phyloP scores from a whole-genome alignment of 495 filamentous ascomycete genomes.

The Penicillium bialowiezense region DNA sequence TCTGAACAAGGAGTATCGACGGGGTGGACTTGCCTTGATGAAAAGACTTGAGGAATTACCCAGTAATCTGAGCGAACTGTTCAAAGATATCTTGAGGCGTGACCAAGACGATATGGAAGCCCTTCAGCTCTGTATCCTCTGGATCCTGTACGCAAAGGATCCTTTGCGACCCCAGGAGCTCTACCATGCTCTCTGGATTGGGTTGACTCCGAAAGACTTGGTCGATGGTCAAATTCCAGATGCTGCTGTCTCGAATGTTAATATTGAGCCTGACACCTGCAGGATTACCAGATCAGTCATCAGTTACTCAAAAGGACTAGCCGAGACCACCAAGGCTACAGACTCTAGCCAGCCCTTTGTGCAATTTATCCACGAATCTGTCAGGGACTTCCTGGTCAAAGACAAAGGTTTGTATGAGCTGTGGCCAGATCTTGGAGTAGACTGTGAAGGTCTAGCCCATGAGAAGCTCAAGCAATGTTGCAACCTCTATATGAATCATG shows the following conservation, averaged over 20 bases:
- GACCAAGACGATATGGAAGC: constrained; percentile 25
- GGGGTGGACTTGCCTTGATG: constrained; percentile 18
- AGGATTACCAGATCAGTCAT: constrained; percentile 31
- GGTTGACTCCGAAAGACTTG: constrained; percentile 11
- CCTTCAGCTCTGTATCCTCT: constrained; percentile 32
- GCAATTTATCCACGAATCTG: constrained; percentile 52
- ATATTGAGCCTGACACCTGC: constrained; percentile 6
- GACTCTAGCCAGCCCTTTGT: constrained; percentile 21
- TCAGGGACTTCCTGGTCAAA: constrained; percentile 41
- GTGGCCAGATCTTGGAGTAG: constrained; percentile 25
- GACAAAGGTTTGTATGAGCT: constrained; percentile 34
- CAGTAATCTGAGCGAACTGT: constrained; percentile 31
- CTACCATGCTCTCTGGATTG: constrained; percentile 29
- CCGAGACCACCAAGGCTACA: constrained; percentile 36
- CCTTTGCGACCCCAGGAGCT: constrained; percentile 31
- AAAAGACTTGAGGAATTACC: constrained; percentile 34
- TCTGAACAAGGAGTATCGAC: constrained; percentile 36
- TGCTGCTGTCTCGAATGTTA: neutral
- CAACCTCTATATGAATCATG: constrained; percentile 19
- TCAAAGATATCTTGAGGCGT: constrained; percentile 36
- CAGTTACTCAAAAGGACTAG: constrained; percentile 42
- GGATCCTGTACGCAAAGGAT: constrained; percentile 33
- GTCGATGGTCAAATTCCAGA: constrained; percentile 13
- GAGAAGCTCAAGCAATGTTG: constrained; percentile 37
- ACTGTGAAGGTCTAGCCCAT: constrained; percentile 29